A percentile compares a stretch with the other conserved stretches of the same genome.
These are phyloP conservation scores for Xylaria sp. DNA, from an alignment of 495 filamentous ascomycete species.

Conservation along the genomic window DNA sequence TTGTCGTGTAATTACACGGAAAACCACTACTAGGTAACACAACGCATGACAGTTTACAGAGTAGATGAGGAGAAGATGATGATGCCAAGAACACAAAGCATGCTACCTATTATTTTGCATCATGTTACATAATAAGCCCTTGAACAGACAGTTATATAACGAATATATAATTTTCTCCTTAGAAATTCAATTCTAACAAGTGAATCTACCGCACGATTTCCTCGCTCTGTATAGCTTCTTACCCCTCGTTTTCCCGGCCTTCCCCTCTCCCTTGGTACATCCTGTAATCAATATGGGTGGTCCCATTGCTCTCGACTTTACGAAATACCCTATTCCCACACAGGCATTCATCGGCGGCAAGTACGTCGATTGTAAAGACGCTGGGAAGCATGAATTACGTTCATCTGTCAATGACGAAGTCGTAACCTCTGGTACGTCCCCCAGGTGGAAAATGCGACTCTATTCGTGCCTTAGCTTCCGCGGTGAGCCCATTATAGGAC, in stretches of 20 bases:
- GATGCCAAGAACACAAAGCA: background rate
- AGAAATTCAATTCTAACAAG: background rate
- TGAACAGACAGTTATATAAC: background rate
- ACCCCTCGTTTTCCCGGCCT: background rate
- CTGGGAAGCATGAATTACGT: constrained; percentile 17
- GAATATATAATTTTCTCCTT: background rate
- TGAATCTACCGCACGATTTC: background rate
- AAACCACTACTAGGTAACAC: background rate
- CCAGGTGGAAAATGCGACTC: background rate
- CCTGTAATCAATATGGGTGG: constrained; percentile 1
- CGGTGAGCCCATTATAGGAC: background rate
- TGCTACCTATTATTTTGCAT: background rate
- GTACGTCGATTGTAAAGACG: constrained; percentile 4
- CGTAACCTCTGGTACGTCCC: constrained; percentile 18
- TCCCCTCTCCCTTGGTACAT: background rate
- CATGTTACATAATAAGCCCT: background rate
- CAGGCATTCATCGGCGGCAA: constrained; percentile 22
- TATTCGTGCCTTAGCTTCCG: background rate
- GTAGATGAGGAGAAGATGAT: background rate
- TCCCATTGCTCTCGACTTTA: constrained; percentile 19
- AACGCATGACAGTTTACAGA: background rate
- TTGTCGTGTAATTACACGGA: constrained; percentile 12
- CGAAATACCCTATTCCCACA: constrained; percentile 20
- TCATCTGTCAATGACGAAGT: constrained; percentile 24
- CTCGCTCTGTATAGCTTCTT: background rate